Base-by-base conservation (phyloP, 768 basidiomycete species). In the Dictyophora rubrovolvata region DNA sequence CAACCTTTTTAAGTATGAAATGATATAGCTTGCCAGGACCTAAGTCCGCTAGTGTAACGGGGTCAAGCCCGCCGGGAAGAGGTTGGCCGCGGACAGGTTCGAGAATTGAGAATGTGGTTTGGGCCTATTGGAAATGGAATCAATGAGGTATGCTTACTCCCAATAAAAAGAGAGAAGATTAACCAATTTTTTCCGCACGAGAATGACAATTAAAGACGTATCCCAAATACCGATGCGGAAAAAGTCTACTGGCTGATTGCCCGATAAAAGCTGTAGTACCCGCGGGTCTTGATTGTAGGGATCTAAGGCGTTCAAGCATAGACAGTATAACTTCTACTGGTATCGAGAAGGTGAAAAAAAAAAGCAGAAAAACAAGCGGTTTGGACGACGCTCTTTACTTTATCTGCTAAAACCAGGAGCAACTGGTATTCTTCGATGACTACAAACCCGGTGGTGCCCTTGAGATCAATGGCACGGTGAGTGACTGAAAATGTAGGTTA, bases 391-490 rank as follows among this genome's bases (percentile, higher is more conserved):
- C 48, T 51, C 4, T 42, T 42, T n/a, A 59, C 57, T 33, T 59
- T 59, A 48, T 52, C 36, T 20, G 57, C 57, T 33, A 59, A 36
- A 28, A 59, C 50, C 6, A 59, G 50, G 14, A 59, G 47, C 16
- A 59, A 16, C 10, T 23, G 17, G 20, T 59, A 59, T 21, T 51
- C 49, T 59, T 59, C 57, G n/a, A 59, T 59, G 23, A 59, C 35
- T 11, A 23, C 48, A 34, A 59, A 59, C 20, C 20, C 48, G 11
- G 57, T 59, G 17, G 47, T 47, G 6, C 57, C 57, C 22, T 59
- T 59, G n/a, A 59, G 22, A 20, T 59, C 57, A 18, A 59, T 34
- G 16, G 51, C 49, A 17, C 50, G 48, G 18, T 59, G 57, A 35
- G 52, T 12, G 57, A 59, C 57, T 59, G 57, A 33, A 17, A 35